phyloP scores from a whole-genome alignment of 2,329 filamentous ascomycete genomes.

The Curvularia spicifera region DNA sequence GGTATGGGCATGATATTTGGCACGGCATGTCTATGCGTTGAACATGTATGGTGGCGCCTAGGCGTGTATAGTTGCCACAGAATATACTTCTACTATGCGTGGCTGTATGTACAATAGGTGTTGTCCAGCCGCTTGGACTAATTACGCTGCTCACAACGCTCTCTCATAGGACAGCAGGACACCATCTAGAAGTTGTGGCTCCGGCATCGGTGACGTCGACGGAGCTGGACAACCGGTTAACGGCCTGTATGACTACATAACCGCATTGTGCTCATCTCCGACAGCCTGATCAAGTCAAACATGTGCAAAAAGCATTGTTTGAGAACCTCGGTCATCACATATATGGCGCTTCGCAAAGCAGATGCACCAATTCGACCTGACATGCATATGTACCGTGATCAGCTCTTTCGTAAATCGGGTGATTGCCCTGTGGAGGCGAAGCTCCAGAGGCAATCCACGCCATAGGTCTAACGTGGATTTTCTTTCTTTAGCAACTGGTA shows the following conservation, averaged over 20 bases:
- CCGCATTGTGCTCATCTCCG: slow-evolving; percentile 40
- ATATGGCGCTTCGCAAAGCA: slow-evolving; percentile 1
- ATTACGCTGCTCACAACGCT: background rate
- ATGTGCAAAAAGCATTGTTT: slow-evolving; percentile 6
- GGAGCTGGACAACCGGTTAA: slow-evolving; percentile 17
- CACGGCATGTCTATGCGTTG: slow-evolving; percentile 8
- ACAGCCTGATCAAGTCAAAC: slow-evolving; percentile 17
- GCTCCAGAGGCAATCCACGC: slow-evolving; percentile 4
- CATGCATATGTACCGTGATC: background rate
- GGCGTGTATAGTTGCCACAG: slow-evolving; percentile 14
- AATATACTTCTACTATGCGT: slow-evolving; percentile 10
- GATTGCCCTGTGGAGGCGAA: slow-evolving; percentile 10
- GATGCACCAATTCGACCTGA: slow-evolving; percentile 3
- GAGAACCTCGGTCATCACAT: slow-evolving; percentile 6
- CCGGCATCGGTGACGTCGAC: slow-evolving; percentile 34
- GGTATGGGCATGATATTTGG: slow-evolving; percentile 29
- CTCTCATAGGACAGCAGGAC: slow-evolving; percentile 6
- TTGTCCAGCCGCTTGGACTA: slow-evolving; percentile 10
- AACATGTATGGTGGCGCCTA: slow-evolving; percentile 17
- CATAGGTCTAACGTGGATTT: slow-evolving; percentile 1
- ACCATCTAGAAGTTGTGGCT: slow-evolving; percentile 10
- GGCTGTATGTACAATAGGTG: slow-evolving; percentile 5
- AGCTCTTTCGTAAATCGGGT: slow-evolving; percentile 1
- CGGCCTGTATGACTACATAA: slow-evolving; percentile 20
- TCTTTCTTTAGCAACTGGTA: slow-evolving; percentile 20